phyloP scores from a whole-genome alignment of 192 early-diverging fungal genomes.

The Podila horticola region DNA sequence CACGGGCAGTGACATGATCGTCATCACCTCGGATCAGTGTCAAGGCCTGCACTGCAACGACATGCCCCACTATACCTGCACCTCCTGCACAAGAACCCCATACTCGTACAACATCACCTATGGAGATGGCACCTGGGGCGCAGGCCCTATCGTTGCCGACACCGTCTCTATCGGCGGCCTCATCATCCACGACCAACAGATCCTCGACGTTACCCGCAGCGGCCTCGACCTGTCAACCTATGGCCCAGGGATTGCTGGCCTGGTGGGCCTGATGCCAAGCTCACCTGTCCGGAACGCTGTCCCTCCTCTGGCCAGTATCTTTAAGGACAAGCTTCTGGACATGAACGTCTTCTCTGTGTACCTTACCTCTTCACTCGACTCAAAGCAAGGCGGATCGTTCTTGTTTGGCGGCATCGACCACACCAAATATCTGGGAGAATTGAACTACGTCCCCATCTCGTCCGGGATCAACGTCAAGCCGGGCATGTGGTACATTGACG shows the following conservation, averaged over 20 bases:
- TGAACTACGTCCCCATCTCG: constrained; percentile 35
- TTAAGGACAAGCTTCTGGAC: constrained; percentile 34
- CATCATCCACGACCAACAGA: constrained; percentile 41
- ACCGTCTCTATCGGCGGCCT: constrained; percentile 43
- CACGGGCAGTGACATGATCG: constrained; percentile 72
- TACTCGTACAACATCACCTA: constrained; percentile 52
- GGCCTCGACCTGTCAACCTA: constrained; percentile 36
- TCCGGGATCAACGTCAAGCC: constrained; percentile 8
- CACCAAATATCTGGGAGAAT: constrained; percentile 21
- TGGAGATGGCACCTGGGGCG: constrained; percentile 51
- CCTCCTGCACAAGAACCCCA: constrained; percentile 41
- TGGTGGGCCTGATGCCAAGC: constrained; percentile 45
- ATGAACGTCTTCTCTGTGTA: constrained; percentile 49
- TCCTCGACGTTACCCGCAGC: constrained; percentile 42
- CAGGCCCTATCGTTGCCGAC: constrained; percentile 42
- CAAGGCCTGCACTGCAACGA: constrained; percentile 23
- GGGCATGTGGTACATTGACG: constrained; percentile 47
- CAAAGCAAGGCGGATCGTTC: constrained; percentile 40
- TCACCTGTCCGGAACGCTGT: constrained; percentile 39
- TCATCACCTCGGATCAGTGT: constrained; percentile 43
- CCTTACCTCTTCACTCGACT: constrained; percentile 3
- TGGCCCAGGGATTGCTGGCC: constrained; percentile 25
- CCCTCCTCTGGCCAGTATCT: constrained; percentile 36
- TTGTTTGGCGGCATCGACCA: constrained; percentile 45
- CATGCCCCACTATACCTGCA: constrained; percentile 47